These are phyloP conservation scores for Exophiala spinifera DNA, from an alignment of 2,329 filamentous ascomycete species.

Conservation along the genomic window DNA sequence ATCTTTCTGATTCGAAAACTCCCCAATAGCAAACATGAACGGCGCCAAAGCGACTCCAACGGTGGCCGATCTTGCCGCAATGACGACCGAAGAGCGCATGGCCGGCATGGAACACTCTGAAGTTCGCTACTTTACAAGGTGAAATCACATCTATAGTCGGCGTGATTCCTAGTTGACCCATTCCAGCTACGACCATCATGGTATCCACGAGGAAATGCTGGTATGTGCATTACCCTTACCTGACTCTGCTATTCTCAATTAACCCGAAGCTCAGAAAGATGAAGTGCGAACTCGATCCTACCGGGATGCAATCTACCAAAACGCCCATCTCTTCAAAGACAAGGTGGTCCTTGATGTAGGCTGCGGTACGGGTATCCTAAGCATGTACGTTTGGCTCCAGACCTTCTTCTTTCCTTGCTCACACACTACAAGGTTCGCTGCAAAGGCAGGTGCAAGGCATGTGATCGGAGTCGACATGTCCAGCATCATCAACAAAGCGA, in stretches of 20 bases:
- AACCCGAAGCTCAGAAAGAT: constrained; percentile 52
- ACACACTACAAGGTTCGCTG: constrained; percentile 72
- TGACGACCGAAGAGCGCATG: constrained; percentile 47
- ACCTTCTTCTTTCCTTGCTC: background rate
- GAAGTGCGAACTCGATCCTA: constrained; percentile 95
- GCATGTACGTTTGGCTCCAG: constrained; percentile 64
- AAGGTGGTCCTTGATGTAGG: constrained; percentile 95
- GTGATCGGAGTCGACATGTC: constrained; percentile 99
- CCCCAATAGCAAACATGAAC: constrained; percentile 13
- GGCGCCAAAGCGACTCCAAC: constrained; percentile 21
- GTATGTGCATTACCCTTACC: constrained; percentile 24
- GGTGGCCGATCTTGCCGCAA: constrained; percentile 28
- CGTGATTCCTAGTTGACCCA: constrained; percentile 21
- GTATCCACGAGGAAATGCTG: constrained; percentile 50
- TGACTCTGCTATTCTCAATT: constrained; percentile 5
- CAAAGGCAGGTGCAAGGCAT: constrained; percentile 93
- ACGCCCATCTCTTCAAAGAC: constrained; percentile 88
- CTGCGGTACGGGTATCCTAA: constrained; percentile 95
- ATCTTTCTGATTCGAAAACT: background rate
- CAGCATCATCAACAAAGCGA: constrained; percentile 97
- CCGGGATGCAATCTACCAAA: constrained; percentile 96
- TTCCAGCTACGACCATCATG: constrained; percentile 92
- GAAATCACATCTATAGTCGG: constrained; percentile 29
- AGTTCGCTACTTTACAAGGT: constrained; percentile 99
- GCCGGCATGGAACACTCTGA: constrained; percentile 81